These are phyloP conservation scores for Selaginella moellendorffii DNA, from an alignment of 75 land plant species.

Conservation along the genomic window DNA sequence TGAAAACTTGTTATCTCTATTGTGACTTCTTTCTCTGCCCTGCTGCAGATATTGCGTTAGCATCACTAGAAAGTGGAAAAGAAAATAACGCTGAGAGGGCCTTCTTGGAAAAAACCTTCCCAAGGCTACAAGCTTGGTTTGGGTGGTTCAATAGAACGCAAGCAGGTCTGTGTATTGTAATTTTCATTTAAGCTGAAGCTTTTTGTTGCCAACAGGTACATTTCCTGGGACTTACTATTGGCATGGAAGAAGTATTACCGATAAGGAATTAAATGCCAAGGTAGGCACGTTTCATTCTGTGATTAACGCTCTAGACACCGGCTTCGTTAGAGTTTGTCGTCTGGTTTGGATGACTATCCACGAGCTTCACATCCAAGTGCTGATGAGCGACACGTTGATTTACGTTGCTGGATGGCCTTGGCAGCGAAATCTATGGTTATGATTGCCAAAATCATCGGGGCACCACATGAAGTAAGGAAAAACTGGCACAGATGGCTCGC, in stretches of 20 bases:
- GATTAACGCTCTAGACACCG: too few species aligned
- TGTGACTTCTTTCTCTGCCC: too few species aligned
- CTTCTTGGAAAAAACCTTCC: slow-evolving; percentile 48
- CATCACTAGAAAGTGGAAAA: slow-evolving; percentile 24
- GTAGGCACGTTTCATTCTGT: slow-evolving; percentile 26
- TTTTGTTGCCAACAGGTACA: slow-evolving; percentile 45
- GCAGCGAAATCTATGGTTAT: slow-evolving; percentile 70
- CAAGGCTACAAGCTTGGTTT: slow-evolving; percentile 88
- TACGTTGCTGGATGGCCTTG: slow-evolving; percentile 96
- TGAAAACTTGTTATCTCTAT: too few species aligned
- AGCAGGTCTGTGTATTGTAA: slow-evolving; percentile 46
- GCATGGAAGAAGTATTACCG: slow-evolving; percentile 90
- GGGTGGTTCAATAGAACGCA: slow-evolving; percentile 93
- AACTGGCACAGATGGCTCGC: not conserved
- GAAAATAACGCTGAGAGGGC: slow-evolving; percentile 26
- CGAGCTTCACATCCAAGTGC: slow-evolving; percentile 95
- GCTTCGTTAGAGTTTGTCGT: slow-evolving; percentile 77
- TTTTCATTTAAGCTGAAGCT: too few species aligned
- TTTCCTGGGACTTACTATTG: slow-evolving; percentile 51
- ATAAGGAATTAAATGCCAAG: slow-evolving; percentile 77
- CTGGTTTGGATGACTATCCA: slow-evolving; percentile 98
- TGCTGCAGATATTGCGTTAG: slow-evolving; percentile 39
- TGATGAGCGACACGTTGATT: slow-evolving; percentile 88
- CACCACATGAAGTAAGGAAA: slow-evolving; percentile 17
- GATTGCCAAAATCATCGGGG: slow-evolving; percentile 33